Base-by-base conservation (phyloP, 139 green algal species). In the Edaphochlamys debaryana region DNA sequence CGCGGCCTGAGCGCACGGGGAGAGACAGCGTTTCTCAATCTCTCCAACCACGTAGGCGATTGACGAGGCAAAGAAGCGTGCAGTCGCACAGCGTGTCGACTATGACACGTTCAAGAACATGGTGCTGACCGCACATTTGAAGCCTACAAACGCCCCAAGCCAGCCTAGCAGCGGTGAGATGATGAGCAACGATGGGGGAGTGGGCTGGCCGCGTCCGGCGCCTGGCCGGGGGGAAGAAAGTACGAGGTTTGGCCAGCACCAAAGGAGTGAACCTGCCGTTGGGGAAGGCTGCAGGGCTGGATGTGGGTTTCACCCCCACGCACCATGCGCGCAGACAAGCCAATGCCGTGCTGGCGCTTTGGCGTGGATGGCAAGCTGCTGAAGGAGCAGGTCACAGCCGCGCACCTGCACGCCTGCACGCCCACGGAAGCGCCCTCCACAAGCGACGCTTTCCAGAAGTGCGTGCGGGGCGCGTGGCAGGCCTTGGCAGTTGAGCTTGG, bases 61-160 rank as follows among this genome's bases (percentile, higher is more conserved):
- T 2, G 88, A 94, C 42, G 78, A 77, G 15, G 88, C 91, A 0
- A 94, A 94, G 80, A 92, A 92, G 70, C 83, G 89, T 19, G 91
- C 91, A n/a, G 90, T 94, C n/a, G 25, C 37, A 25, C 91, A 95
- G 71, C 76, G 86, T 45, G 87, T 92, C 5, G 92, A 94, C 70
- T 95, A 95, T 79, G 92, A 95, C 34, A 92, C 90, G 1, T 95
- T 95, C 87, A 94, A 94, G 69, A 95, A 94, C 86, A 94, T 94
- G 91, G 92, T 94, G 38, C 70, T 85, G 13, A 88, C 89, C 8
- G 89, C 89, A 2, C 89, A 92, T 50, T 79, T 92, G 11, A 78
- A 80, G 41, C 89, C 89, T 5, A 72, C 91, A 4, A 77, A 84
- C 7, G 86, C 82, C 22, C 76, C 81, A 9, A 80, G 67, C 37